A percentile compares a stretch with the other conserved stretches of the same genome.
These are phyloP conservation scores for Dioscorea dumetorum DNA, from an alignment of 106 monocot species.

Conservation along the genomic window DNA sequence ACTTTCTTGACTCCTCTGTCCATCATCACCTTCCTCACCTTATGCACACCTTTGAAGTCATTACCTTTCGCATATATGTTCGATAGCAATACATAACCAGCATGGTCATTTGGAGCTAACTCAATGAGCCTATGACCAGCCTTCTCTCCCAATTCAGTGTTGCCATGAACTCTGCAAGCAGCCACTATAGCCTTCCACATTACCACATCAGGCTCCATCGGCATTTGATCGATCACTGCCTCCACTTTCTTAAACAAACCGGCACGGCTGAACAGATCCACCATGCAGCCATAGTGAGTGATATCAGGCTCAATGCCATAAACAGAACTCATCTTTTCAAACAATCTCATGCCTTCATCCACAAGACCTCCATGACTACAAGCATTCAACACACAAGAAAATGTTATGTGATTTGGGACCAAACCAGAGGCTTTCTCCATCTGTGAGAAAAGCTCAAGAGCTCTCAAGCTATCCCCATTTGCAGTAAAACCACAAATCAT, in stretches of 20 bases:
- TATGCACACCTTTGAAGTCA: constrained; percentile 2
- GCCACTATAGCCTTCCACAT: constrained; percentile 27
- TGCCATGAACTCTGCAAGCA: constrained; percentile 33
- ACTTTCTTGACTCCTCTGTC: constrained; percentile 5
- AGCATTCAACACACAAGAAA: constrained; percentile 3
- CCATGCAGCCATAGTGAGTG: constrained; percentile 34
- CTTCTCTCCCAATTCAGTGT: constrained; percentile 16
- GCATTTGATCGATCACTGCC: constrained; percentile 19
- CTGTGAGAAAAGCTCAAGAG: constrained; percentile 9
- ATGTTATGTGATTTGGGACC: constrained; percentile 3
- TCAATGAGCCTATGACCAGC: constrained; percentile 18
- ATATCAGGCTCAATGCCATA: constrained; percentile 20
- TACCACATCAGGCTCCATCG: constrained; percentile 21
- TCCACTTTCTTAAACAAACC: constrained; percentile 26
- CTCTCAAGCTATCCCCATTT: constrained; percentile 11
- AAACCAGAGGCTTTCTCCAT: neutral
- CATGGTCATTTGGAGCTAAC: constrained; percentile 4
- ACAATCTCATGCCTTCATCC: neutral
- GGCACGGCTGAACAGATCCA: constrained; percentile 26
- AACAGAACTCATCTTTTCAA: neutral
- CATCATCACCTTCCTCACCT: constrained; percentile 6
- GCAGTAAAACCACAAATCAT: constrained; percentile 18
- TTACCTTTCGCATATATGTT: constrained; percentile 4
- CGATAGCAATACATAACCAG: constrained; percentile 6
- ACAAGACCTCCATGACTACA: constrained; percentile 12